Conservation (phyloP, 1,284 basidiomycete genomes). For the Psilocybe mexicana region DNA sequence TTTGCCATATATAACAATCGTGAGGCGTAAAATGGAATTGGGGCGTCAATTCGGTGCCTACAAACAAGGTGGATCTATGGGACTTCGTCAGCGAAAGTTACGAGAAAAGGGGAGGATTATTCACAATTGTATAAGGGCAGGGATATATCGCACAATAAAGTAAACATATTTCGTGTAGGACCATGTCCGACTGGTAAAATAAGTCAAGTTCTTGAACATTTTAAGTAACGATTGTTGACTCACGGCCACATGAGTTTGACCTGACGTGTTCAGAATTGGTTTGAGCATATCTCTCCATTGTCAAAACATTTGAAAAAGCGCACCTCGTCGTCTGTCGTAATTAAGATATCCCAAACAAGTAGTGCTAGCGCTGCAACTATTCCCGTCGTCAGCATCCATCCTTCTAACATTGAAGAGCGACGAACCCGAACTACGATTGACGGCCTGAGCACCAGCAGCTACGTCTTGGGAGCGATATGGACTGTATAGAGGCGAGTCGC, state of each 20-base stretch:
- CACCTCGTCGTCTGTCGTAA: conserved; percentile 41
- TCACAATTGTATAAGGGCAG: conserved; percentile 36
- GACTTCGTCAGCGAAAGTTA: not conserved
- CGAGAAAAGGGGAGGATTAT: not conserved
- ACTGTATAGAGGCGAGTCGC: conserved; percentile 19
- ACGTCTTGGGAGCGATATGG: conserved; percentile 17
- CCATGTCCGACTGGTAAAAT: conserved; percentile 30
- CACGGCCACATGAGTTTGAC: conserved; percentile 40
- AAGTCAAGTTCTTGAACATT: not conserved
- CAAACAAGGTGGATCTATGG: conserved; percentile 32
- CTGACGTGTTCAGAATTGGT: conserved; percentile 17
- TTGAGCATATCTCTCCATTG: not conserved
- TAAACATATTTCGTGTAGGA: conserved; percentile 34
- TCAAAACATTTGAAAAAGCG: not conserved
- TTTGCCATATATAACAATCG: conserved; percentile 41
- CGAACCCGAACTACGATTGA: conserved; percentile 31
- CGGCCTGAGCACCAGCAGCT: conserved; percentile 26
- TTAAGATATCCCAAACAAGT: conserved; percentile 42
- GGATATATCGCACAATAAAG: conserved; percentile 36
- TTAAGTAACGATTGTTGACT: conserved; percentile 13
- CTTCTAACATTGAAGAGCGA: not conserved
- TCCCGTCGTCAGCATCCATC: not conserved
- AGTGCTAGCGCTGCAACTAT: conserved; percentile 41
- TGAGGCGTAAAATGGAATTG: conserved; percentile 33
- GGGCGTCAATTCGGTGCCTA: conserved; percentile 35